Evolutionary conservation across 192 early-diverging fungal genomes (phyloP).

Genomic region (Globomyces pollinis-pini): DNA sequence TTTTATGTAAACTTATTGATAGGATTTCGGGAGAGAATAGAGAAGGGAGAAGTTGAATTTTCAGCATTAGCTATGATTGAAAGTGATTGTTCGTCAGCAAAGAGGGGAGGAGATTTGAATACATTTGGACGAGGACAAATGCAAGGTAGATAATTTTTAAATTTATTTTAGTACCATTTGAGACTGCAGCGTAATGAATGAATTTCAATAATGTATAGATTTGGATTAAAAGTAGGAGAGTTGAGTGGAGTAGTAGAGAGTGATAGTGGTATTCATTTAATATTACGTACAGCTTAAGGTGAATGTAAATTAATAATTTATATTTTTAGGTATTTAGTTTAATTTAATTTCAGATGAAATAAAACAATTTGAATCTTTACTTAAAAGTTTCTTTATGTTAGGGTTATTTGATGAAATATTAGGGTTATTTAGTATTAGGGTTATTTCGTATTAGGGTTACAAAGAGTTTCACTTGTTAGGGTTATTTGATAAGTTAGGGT

Average conservation of each 20-base stretch:
- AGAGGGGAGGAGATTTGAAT: slow-evolving; percentile 79
- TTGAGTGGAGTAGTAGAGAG: slow-evolving; percentile 73
- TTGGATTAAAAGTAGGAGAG: slow-evolving; percentile 75
- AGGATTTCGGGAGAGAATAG: slow-evolving; percentile 57
- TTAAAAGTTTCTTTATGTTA: too few relatives aligned
- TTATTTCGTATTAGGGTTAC: too few relatives aligned
- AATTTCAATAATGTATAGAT: slow-evolving; percentile 24
- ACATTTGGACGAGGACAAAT: slow-evolving; percentile 82
- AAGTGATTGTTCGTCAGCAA: slow-evolving; percentile 91
- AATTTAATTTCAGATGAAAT: too few relatives aligned
- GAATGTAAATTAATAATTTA: neutral
- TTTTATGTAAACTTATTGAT: neutral
- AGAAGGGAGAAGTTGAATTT: slow-evolving; percentile 52
- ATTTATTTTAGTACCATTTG: too few relatives aligned
- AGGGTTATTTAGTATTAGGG: too few relatives aligned
- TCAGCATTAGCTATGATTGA: slow-evolving; percentile 64
- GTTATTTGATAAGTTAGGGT: too few relatives aligned
- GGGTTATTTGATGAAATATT: too few relatives aligned
- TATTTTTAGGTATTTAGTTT: too few relatives aligned
- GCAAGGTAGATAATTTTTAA: too few relatives aligned
- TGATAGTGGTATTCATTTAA: slow-evolving; percentile 90
- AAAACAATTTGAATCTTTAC: too few relatives aligned
- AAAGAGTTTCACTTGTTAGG: too few relatives aligned
- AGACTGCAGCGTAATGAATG: slow-evolving; percentile 68
- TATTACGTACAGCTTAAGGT: slow-evolving; percentile 74